Evolutionary conservation across 305 asterid genomes (phyloP).

Genomic region (Fraxinus sp.): DNA sequence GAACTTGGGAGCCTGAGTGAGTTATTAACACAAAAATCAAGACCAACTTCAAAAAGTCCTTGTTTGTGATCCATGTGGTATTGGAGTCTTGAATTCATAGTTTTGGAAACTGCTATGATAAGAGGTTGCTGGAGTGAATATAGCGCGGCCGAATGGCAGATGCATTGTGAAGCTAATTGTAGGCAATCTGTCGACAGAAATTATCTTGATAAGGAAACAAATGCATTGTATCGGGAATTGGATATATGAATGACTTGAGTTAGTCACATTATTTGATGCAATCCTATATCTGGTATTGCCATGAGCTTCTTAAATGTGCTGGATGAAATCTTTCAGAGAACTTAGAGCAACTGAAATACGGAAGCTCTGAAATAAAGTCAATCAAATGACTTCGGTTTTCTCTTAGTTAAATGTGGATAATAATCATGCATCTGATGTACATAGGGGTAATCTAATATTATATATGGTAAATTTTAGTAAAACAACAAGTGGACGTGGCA

Average conservation of each 20-base stretch:
- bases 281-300: not conserved
- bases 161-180: not conserved
- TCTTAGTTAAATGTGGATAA: not conserved
- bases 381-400: not conserved
- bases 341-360: not conserved
- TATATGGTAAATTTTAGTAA: not conserved
- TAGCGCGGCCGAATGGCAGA: not conserved
- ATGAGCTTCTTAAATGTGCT: not conserved
- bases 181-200: not conserved
- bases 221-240: not conserved
- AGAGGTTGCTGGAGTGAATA: not conserved
- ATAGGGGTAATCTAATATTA: not conserved
- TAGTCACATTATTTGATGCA: not conserved
- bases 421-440: not conserved
- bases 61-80: not conserved
- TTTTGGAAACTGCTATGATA: not conserved
- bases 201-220: not conserved
- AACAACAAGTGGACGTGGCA: not conserved
- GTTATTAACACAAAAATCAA: not conserved
- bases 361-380: not conserved
- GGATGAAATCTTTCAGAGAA: not conserved
- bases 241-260: not conserved
- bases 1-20: not conserved
- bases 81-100: not conserved
- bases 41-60: not conserved